These are phyloP conservation scores for Neopestalotiopsis sp. DNA, from an alignment of 2,329 filamentous ascomycete species.

Conservation along the genomic window DNA sequence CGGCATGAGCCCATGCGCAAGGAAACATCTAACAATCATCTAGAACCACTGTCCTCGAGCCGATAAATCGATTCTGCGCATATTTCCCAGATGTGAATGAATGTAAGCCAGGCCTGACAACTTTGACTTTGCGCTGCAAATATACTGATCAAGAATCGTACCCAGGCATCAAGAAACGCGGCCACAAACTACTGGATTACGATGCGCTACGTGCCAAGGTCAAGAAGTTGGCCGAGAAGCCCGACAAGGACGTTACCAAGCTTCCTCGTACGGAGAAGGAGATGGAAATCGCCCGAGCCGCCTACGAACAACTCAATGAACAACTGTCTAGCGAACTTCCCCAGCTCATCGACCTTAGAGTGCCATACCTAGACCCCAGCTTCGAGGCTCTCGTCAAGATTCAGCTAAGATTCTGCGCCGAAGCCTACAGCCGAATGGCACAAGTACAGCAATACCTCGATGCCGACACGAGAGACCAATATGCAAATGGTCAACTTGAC, in stretches of 20 bases:
- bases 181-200: constrained; percentile 98
- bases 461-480: constrained; percentile 93
- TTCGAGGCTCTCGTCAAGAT: constrained; percentile 99
- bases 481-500: constrained; percentile 91
- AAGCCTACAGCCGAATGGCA: constrained; percentile 97
- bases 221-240: constrained; percentile 96
- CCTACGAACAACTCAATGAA: constrained; percentile 97
- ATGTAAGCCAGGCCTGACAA: constrained; percentile 58
- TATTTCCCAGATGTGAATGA: constrained; percentile 99
- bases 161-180: constrained; percentile 91
- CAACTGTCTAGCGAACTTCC: constrained; percentile 92
- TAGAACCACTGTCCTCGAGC: constrained; percentile 90
- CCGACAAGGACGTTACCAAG: constrained; percentile 97
- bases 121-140: not conserved
- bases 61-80: constrained; percentile 93
- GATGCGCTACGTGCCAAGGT: constrained; percentile 94
- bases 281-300: constrained; percentile 88
- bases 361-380: constrained; percentile 94
- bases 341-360: constrained; percentile 93
- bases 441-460: constrained; percentile 99
- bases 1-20: no score
- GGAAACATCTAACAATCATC: constrained; percentile 21
- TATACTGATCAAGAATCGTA: not conserved
- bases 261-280: constrained; percentile 96
- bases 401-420: constrained; percentile 94